These are phyloP conservation scores for Pleurotus citrinopileatus DNA, from an alignment of 768 basidiomycete species.

Conservation along the genomic window DNA sequence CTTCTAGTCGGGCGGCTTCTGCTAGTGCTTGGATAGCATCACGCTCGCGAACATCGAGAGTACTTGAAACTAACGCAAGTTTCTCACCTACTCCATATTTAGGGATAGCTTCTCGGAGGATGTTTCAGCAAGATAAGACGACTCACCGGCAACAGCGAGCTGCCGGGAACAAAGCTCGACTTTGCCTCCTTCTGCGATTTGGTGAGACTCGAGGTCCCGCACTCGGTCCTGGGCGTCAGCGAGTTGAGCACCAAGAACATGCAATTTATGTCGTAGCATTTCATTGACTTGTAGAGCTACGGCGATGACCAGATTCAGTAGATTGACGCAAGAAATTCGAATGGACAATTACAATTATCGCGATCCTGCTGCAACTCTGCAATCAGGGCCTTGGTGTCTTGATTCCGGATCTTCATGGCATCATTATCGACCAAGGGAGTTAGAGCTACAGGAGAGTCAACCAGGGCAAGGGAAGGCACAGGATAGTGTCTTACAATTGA, in stretches of 20 bases:
- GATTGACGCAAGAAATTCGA: not conserved
- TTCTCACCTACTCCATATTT: too few species aligned
- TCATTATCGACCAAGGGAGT: slow-evolving; percentile 8
- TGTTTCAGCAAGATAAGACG: not conserved
- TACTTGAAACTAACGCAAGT: not conserved
- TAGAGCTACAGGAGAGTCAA: slow-evolving; percentile 1
- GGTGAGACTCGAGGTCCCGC: slow-evolving; percentile 11
- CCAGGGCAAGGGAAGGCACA: not conserved
- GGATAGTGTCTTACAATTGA: slow-evolving; percentile 8
- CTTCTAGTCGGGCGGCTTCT: slow-evolving; percentile 7
- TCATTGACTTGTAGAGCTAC: slow-evolving; percentile 14
- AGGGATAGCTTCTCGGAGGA: not conserved
- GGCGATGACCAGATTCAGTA: not conserved
- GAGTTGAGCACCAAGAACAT: slow-evolving; percentile 7
- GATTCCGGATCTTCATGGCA: not conserved
- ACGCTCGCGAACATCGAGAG: not conserved
- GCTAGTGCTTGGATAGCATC: not conserved
- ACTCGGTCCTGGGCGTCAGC: slow-evolving; percentile 13
- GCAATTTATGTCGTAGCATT: slow-evolving; percentile 13
- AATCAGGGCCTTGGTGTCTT: slow-evolving; percentile 12
- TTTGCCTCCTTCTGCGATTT: slow-evolving; percentile 6
- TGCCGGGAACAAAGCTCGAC: not conserved
- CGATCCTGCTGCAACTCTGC: slow-evolving; percentile 10
- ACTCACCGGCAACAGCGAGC: not conserved
- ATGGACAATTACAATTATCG: slow-evolving; percentile 9